Evolutionary conservation across 2,329 filamentous ascomycete species (phyloP).

Genomic region (Clonostachys solani): DNA sequence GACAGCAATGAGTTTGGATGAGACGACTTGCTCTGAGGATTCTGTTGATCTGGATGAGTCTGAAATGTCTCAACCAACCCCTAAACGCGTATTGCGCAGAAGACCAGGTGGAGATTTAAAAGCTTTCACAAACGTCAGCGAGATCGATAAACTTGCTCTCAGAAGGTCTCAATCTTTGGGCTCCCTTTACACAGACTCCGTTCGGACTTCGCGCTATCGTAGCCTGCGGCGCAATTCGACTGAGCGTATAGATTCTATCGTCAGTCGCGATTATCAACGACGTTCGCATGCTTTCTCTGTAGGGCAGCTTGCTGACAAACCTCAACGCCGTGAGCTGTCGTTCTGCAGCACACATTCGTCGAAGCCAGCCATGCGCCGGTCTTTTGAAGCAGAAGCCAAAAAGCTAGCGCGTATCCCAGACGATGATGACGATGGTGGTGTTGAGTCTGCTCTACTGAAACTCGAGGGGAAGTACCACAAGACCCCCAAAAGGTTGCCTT

Average conservation of each 20-base stretch:
- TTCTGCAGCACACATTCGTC: conserved; percentile 60
- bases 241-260: conserved; percentile 11
- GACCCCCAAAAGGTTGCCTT: not conserved
- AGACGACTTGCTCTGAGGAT: conserved; percentile 43
- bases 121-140: conserved; percentile 61
- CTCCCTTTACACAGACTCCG: conserved; percentile 57
- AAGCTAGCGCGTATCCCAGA: conserved; percentile 86
- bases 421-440: conserved; percentile 73
- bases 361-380: conserved; percentile 61
- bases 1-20: conserved; percentile 57
- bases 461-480: conserved; percentile 80
- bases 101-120: conserved; percentile 73
- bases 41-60: conserved; percentile 22
- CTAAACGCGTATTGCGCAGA: conserved; percentile 63
- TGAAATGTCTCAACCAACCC: conserved; percentile 34
- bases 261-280: conserved; percentile 4
- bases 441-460: conserved; percentile 89
- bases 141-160: conserved; percentile 46
- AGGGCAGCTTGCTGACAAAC: conserved; percentile 50
- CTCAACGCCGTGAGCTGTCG: conserved; percentile 41
- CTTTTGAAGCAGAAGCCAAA: conserved; percentile 85
- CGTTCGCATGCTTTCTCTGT: conserved; percentile 43
- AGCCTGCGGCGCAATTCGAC: not conserved
- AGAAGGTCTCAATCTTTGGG: conserved; percentile 54
- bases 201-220: conserved; percentile 38